Base-by-base conservation (phyloP, 2,329 filamentous ascomycete species). In the Hypomyces rosellus region DNA sequence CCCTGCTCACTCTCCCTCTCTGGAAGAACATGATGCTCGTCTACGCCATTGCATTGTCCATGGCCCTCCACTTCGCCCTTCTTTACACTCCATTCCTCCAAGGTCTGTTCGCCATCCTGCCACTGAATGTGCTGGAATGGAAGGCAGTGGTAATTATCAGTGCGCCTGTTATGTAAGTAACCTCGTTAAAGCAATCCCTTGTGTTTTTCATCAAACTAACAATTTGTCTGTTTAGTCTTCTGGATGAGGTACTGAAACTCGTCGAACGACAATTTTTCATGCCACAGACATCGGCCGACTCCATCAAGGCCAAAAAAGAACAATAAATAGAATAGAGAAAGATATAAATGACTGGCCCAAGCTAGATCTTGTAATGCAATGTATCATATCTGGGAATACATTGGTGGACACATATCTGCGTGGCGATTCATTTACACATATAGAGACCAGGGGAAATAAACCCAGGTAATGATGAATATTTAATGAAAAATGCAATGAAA, bases 11-110 rank as follows among this genome's bases (percentile, higher is more conserved):
- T 2, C 81, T 99, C 55, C 92, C 91, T 9, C 76, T 99, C n/a
- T 96, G 92, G 92, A 83, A 92, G 65, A 99, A 99, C 74, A 93
- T 96, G 86, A 93, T 96, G 79, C 84, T 99, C 15, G 89, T 99
- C 49, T 96, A 95, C 62, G 95, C 93, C 55, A 96, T 99, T 64
- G 77, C 80, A 11, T 75, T 99, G 55, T 95, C 89, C 37, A 99
- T 99, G 93, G 83, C 82, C 1, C 78, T 99, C 50, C 93, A 99
- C 76, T 96, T 97, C 68, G 88, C 85, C 20, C 85, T 99, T 45
- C 78, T 99, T 36, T 99, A 99, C 72, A 86, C 85, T 2, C 93
- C 95, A 0, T 82, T 96, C 72, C 72, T 99, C 52, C 92, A 96
- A 72, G 76, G 74, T 7, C 73, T 99, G 52, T 99, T 99, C 74